phyloP scores from a whole-genome alignment of 441 rosid genomes.

The Macaranga tanarius region DNA sequence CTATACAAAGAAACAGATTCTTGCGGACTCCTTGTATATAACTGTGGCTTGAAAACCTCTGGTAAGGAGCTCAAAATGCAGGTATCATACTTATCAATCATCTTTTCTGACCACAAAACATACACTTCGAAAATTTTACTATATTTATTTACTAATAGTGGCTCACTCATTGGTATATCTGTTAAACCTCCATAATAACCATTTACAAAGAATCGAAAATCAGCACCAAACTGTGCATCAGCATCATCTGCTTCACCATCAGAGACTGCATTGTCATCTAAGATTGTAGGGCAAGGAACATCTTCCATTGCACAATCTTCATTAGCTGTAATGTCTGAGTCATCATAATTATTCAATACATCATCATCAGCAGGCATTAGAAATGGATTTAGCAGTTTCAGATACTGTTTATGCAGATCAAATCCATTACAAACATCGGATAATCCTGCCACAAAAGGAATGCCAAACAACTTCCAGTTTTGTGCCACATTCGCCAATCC shows the following conservation, averaged over 20 bases:
- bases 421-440: conserved; percentile 47
- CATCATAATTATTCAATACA: conserved; percentile 32
- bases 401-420: conserved; percentile 54
- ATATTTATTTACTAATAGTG: conserved; percentile 24
- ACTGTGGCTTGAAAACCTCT: conserved; percentile 48
- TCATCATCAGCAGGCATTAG: conserved; percentile 46
- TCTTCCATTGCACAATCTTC: conserved; percentile 42
- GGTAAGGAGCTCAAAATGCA: conserved; percentile 46
- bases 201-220: conserved; percentile 55
- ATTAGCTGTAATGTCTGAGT: conserved; percentile 23
- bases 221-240: conserved; percentile 43
- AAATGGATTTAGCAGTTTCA: conserved; percentile 63
- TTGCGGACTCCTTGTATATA: conserved; percentile 40
- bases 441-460: conserved; percentile 81
- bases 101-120: conserved; percentile 53
- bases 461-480: conserved; percentile 43
- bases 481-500: conserved; percentile 19
- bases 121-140: conserved; percentile 30
- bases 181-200: conserved; percentile 42
- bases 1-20: conserved; percentile 62
- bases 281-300: conserved; percentile 24
- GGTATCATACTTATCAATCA: conserved; percentile 46
- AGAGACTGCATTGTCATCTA: conserved; percentile 31
- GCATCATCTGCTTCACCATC: conserved; percentile 43
- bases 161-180: conserved; percentile 48